Conservation (phyloP, 495 filamentous ascomycete genomes). For the Tuber microsphaerosporum region DNA sequence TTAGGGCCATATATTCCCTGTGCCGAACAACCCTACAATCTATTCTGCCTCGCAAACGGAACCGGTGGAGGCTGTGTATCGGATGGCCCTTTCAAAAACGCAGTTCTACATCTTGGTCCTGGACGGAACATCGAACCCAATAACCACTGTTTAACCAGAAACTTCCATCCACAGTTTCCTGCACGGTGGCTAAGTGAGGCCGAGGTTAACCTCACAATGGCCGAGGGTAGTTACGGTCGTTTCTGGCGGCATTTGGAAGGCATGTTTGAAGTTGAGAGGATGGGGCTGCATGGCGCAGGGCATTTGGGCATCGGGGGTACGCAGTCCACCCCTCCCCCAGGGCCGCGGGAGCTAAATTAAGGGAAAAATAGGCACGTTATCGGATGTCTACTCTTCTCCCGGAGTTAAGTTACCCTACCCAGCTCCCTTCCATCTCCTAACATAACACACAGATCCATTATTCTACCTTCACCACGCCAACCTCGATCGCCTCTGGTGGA, state of each 20-base stretch:
- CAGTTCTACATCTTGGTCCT: conserved; percentile 22
- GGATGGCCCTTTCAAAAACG: conserved; percentile 45
- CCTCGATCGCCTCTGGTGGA: conserved; percentile 54
- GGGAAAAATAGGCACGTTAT: conserved; percentile 16
- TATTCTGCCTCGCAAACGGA: conserved; percentile 26
- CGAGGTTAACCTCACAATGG: conserved; percentile 30
- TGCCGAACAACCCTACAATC: conserved; percentile 12
- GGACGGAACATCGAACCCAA: conserved; percentile 16
- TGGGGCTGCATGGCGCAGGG: conserved; percentile 58
- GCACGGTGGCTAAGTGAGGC: conserved; percentile 19
- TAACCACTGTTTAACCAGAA: conserved; percentile 39
- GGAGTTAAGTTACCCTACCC: conserved; percentile 6
- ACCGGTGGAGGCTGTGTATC: conserved; percentile 41
- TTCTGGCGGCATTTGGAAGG: conserved; percentile 54
- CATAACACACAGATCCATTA: conserved; percentile 46
- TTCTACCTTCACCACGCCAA: conserved; percentile 56
- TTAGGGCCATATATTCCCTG: conserved; percentile 45
- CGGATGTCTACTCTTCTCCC: conserved; percentile 33
- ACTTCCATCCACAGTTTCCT: conserved; percentile 50
- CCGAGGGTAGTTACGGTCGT: conserved; percentile 46
- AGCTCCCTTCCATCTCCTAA: background rate
- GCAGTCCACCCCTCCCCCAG: background rate
- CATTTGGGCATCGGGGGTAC: conserved; percentile 55
- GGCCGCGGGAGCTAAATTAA: background rate
- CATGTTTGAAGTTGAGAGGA: conserved; percentile 45